phyloP scores from a whole-genome alignment of 2,329 filamentous ascomycete species.

The Alternaria brassicicola region DNA sequence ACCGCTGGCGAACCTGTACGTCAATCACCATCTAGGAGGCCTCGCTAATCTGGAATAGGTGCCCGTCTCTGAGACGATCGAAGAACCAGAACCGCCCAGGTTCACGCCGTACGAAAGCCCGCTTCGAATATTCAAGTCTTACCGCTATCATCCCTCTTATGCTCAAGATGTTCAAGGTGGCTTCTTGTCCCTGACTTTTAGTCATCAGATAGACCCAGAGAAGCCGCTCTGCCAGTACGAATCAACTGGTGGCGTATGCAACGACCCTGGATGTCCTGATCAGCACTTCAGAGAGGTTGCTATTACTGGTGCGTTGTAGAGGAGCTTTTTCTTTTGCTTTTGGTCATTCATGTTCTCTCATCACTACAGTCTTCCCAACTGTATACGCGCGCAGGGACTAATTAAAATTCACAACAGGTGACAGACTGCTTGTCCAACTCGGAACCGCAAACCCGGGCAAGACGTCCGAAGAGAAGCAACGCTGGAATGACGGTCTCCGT shows the following conservation, averaged over 20 bases:
- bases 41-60: slow-evolving; percentile 29
- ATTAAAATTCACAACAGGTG: slow-evolving; percentile 61
- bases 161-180: slow-evolving; percentile 72
- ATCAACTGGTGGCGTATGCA: slow-evolving; percentile 72
- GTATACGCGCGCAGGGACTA: slow-evolving; percentile 41
- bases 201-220: slow-evolving; percentile 81
- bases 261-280: slow-evolving; percentile 72
- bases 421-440: slow-evolving; percentile 74
- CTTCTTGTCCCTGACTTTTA: slow-evolving; percentile 89
- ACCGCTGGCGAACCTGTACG: slow-evolving; percentile 28
- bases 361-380: slow-evolving; percentile 34
- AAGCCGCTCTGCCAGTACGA: slow-evolving; percentile 79
- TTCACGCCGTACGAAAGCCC: slow-evolving; percentile 80
- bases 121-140: slow-evolving; percentile 81
- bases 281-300: slow-evolving; percentile 81
- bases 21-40: slow-evolving; percentile 3
- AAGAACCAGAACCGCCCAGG: slow-evolving; percentile 31
- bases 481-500: slow-evolving; percentile 51
- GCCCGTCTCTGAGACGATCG: slow-evolving; percentile 12
- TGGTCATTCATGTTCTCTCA: slow-evolving; percentile 20
- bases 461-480: slow-evolving; percentile 64
- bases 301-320: slow-evolving; percentile 69
- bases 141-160: slow-evolving; percentile 85
- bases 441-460: slow-evolving; percentile 68
- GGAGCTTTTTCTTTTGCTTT: slow-evolving; percentile 14